Evolutionary conservation across 176 grass and related monocot genomes (phyloP), one percentile per base, ranked within the genome.

Genomic region (Aegilops speltoides): DNA sequence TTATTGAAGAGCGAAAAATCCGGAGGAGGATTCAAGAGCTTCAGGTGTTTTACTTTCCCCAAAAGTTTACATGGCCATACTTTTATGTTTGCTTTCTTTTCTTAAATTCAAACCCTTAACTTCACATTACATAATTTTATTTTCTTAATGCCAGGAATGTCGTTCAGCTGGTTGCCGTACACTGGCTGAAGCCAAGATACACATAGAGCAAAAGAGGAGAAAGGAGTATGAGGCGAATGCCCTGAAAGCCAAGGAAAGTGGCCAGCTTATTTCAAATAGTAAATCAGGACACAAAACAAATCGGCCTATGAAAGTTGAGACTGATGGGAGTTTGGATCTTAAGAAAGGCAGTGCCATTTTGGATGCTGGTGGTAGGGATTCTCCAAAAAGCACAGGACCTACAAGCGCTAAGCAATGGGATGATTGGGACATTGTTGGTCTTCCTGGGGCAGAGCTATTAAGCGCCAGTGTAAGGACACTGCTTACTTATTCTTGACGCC

Each of bases 11-110:
- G 62, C 90, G 85, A 67, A 99, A 91, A 92, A 92, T 94, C 73
- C 84, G 97, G 3, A 89, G 91, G 79, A 94, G 90, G 87, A 99
- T 99, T 89, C 90, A 96, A 89, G 97, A 99, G 56, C 90, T 99
- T 83, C 92, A 99, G 92, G 97, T 96, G 22, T 62, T 82, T 38
- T 84, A 77, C 61, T 45, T 72, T 67, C 12, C 73, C 16, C 16
- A n/a, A 73, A n/a, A 69, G 54, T 50, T 86, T 12, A 31, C 28
- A 73, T 8, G 9, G 10, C 2, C 43, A 68, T 67, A 29, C 24
- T 5, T 82, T 80, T 48, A 45, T 82, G 22, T n/a, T 67, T 57
- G 2, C 33, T 64, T 76, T 87, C 28, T 48, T 15, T 59, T 79
- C 68, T 3, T 75, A 57, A 60, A 68, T 50, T 76, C 14, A 76